Percentiles rank a stretch among this genome's conserved stretches.
phyloP scores from a whole-genome alignment of 2,329 filamentous ascomycete genomes.

The Cladosporium halotolerans region DNA sequence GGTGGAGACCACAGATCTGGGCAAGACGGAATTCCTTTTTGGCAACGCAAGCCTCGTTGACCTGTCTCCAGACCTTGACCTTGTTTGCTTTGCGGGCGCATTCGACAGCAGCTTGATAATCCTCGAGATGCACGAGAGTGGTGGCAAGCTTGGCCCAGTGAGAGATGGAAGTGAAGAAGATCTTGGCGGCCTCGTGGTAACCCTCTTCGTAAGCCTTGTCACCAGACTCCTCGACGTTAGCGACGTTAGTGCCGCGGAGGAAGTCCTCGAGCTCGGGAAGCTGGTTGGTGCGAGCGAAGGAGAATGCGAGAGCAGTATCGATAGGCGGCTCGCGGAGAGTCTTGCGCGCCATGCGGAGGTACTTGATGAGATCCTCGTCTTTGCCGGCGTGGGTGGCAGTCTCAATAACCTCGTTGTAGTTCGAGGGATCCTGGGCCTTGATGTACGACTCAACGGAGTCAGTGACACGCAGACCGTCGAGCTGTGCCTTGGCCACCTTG shows the following conservation, averaged over 20 bases:
- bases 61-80: constrained; percentile 98
- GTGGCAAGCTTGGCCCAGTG: constrained; percentile 99
- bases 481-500: constrained; percentile 93
- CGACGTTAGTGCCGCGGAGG: constrained; percentile 84
- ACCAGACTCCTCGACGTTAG: constrained; percentile 91
- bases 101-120: constrained; percentile 96
- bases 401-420: constrained; percentile 94
- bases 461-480: constrained; percentile 86
- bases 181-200: constrained; percentile 92
- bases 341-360: constrained; percentile 93
- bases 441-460: constrained; percentile 98
- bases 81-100: constrained; percentile 98
- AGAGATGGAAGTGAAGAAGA: constrained; percentile 96
- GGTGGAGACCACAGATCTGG: constrained; percentile 96
- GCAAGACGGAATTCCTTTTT: constrained; percentile 99
- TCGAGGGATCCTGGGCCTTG: constrained; percentile 83
- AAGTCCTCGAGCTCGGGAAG: constrained; percentile 94
- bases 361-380: constrained; percentile 96
- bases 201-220: constrained; percentile 97
- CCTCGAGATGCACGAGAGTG: constrained; percentile 90
- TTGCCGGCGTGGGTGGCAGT: constrained; percentile 92
- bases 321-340: constrained; percentile 88
- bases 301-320: constrained; percentile 90
- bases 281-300: constrained; percentile 85
- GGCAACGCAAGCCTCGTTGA: constrained; percentile 88